Evolutionary conservation across 495 filamentous ascomycete species (phyloP), one percentile per base, ranked within the genome.

Genomic region (Hyphodiscus hymeniophilus): DNA sequence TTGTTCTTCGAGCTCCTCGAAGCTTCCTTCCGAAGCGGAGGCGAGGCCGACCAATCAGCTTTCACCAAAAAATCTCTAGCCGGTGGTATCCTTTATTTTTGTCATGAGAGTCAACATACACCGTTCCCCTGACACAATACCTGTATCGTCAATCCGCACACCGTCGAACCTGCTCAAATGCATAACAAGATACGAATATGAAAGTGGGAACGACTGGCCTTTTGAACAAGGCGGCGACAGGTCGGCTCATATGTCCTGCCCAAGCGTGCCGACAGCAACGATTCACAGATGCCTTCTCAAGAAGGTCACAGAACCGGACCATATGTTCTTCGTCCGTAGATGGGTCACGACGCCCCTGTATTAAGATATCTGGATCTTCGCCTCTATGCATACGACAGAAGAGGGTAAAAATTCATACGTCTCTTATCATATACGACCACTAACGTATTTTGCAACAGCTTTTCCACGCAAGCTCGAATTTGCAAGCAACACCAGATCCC

Each of bases 401-500:
- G 13, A 36, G 34, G 17, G 34, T 36, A 4, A 36, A n/a, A 7
- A 15, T 5, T 36, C 13, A 4, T n/a, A 36, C 13, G 6, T n/a
- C 13, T n/a, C 13, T 18, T 36, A 15, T n/a, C 34, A 36, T 15
- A 3, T 36, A 6, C 15, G 6, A 36, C 34, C 17, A 49, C 16
- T 31, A n/a, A 45, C 17, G 38, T 33, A 31, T 24, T 7, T 1
- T 12, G 5, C 23, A 28, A 28, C 17, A 95, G 89, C 52, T 62
- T 31, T 95, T 98, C 65, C 89, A 94, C 65, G 72, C 84, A 10
- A 86, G 85, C 0, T 62, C 79, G 32, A 63, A 66, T 13, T 63
- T 74, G 17, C 63, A 75, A 36, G 59, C 69, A 5, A 75, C 80
- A 17, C 76, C 84, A 57, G 81, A 98, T 58, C 92, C 92, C 7